Evolutionary conservation across 371 early-diverging fungal species (phyloP).

Genomic region (Coemansia sp.): DNA sequence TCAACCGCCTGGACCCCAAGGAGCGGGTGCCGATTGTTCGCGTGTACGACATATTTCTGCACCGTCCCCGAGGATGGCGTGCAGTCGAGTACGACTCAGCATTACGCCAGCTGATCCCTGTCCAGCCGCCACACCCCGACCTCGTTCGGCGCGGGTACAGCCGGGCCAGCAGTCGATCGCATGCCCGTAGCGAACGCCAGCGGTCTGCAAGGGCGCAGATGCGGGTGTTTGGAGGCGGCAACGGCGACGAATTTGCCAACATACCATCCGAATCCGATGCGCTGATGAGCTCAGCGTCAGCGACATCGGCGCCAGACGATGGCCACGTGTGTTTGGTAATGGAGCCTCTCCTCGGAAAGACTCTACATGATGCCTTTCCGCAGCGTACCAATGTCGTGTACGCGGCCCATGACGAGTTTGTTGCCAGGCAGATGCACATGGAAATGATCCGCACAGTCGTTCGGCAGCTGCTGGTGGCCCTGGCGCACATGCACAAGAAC

Average conservation of each 20-base stretch:
- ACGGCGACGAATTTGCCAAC: not conserved
- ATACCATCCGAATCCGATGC: conserved; percentile 11
- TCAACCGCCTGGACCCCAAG: conserved; percentile 32
- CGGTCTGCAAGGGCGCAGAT: conserved; percentile 3
- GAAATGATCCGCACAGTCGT: conserved; percentile 43
- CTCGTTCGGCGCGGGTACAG: not conserved
- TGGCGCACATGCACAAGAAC: conserved; percentile 44
- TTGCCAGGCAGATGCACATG: conserved; percentile 42
- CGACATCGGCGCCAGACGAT: not conserved
- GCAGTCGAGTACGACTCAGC: conserved; percentile 17
- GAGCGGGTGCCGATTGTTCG: conserved; percentile 41
- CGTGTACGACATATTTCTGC: conserved; percentile 43
- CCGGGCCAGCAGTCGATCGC: not conserved
- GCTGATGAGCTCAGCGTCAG: conserved; percentile 12
- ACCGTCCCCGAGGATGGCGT: conserved; percentile 5
- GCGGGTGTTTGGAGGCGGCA: conserved; percentile 27
- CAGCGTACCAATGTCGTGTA: conserved; percentile 33
- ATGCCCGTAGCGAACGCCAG: conserved; percentile 1
- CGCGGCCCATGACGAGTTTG: conserved; percentile 22
- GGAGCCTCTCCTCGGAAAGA: conserved; percentile 50
- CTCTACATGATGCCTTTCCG: conserved; percentile 43
- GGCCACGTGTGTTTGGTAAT: conserved; percentile 45
- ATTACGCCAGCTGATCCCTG: conserved; percentile 19
- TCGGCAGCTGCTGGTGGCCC: conserved; percentile 41
- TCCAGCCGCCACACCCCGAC: not conserved